A percentile compares a stretch with the other conserved stretches of the same genome.
Conservation (phyloP, 2,329 filamentous ascomycete genomes). For the Aspergillus aculeatinus region DNA sequence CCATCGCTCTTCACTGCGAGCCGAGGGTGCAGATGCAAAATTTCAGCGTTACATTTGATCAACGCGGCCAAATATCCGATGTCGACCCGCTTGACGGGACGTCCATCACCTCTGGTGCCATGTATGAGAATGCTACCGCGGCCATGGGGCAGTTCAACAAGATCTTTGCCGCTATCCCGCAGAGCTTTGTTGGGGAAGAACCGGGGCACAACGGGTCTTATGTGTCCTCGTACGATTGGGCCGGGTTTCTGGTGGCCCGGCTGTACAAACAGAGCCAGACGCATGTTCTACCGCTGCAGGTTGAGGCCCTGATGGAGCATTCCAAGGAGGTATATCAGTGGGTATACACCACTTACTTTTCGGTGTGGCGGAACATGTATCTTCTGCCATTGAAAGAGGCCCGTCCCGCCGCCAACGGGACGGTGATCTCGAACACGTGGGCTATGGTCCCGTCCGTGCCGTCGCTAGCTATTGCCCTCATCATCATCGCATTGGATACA, state of each 20-base stretch:
- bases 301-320: constrained; percentile 21
- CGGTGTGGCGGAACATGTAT: constrained; percentile 35
- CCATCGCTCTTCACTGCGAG: constrained; percentile 35
- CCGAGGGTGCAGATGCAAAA: constrained; percentile 25
- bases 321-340: constrained; percentile 35
- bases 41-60: constrained; percentile 30
- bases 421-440: constrained; percentile 32
- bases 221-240: constrained; percentile 36
- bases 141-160: constrained; percentile 39
- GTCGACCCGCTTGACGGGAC: constrained; percentile 20
- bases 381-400: constrained; percentile 26
- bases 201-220: constrained; percentile 24
- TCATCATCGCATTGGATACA: constrained; percentile 33
- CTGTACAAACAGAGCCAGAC: constrained; percentile 30
- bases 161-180: constrained; percentile 36
- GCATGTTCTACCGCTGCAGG: constrained; percentile 26
- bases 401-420: constrained; percentile 24
- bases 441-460: constrained; percentile 32
- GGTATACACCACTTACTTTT: constrained; percentile 38
- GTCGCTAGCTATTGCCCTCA: constrained; percentile 28
- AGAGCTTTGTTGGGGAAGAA: constrained; percentile 31
- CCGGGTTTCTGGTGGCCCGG: constrained; percentile 34
- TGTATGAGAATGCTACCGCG: constrained; percentile 35
- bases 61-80: constrained; percentile 28
- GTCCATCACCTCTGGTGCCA: constrained; percentile 23